Conservation (phyloP, 352 stramenopile species). For the Halophytophthora polymorphica region DNA sequence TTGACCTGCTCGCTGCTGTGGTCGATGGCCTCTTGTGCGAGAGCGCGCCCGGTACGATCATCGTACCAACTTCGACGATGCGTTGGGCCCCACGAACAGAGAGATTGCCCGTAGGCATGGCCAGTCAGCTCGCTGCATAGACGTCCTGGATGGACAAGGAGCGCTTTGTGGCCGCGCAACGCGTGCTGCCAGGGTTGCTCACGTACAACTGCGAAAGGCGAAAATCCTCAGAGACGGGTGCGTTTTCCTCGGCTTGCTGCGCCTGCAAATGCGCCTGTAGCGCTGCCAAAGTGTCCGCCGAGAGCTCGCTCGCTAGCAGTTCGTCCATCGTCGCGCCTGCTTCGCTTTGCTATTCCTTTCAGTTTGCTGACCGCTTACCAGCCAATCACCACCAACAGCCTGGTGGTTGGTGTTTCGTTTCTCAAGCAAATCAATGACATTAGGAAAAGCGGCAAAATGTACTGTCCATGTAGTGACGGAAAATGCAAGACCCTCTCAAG, state of each 20-base stretch:
- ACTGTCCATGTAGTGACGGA: too few relatives aligned
- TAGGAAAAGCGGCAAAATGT: too few relatives aligned
- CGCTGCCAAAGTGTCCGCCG: constrained; percentile 46
- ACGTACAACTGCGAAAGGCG: constrained; percentile 51
- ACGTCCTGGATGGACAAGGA: too few relatives aligned
- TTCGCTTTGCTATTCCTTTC: too few relatives aligned
- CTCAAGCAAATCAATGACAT: too few relatives aligned
- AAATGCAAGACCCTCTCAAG: too few relatives aligned
- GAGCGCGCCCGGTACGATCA: constrained; percentile 36
- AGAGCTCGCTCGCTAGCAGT: constrained; percentile 45
- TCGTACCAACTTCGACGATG: constrained; percentile 45
- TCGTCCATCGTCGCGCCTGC: constrained; percentile 39
- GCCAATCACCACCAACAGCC: background rate
- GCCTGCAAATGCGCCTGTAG: constrained; percentile 45
- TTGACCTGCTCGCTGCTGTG: constrained; percentile 37
- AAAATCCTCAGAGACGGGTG: constrained; percentile 47
- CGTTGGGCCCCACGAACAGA: background rate
- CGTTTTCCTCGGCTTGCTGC: constrained; percentile 35
- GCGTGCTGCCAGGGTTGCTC: too few relatives aligned
- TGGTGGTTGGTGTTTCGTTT: too few relatives aligned
- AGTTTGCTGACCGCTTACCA: too few relatives aligned
- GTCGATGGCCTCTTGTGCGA: constrained; percentile 49
- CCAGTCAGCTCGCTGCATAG: too few relatives aligned
- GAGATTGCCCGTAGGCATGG: constrained; percentile 2
- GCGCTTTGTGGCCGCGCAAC: too few relatives aligned